Percentiles rank a stretch among this genome's conserved stretches.
Evolutionary conservation across 2,329 filamentous ascomycete species (phyloP).

Genomic region (Ophiostoma novo-ulmi): DNA sequence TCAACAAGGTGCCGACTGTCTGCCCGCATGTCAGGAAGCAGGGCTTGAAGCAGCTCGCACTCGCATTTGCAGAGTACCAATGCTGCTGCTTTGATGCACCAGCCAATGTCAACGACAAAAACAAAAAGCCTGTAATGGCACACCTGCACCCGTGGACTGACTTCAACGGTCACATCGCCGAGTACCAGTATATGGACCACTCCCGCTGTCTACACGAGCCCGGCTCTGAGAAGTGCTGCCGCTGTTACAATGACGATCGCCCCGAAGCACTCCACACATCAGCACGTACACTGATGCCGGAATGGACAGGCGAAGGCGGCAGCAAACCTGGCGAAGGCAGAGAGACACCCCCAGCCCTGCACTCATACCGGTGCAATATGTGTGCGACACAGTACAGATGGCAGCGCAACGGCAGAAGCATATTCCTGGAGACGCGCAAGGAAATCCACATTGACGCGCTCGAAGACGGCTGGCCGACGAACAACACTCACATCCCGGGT

Average conservation of each 20-base stretch:
- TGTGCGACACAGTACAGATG: background rate
- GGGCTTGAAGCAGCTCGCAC: constrained; percentile 3
- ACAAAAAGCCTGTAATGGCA: background rate
- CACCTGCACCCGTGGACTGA: background rate
- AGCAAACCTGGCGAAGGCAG: too few species aligned
- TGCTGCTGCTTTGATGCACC: constrained; percentile 7
- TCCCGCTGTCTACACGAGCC: background rate
- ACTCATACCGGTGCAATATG: background rate
- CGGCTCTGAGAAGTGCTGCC: background rate
- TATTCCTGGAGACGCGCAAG: constrained; percentile 6
- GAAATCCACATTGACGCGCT: background rate
- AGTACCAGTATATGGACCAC: background rate
- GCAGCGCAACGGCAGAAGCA: background rate
- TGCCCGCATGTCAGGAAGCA: constrained; percentile 3
- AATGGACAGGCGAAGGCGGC: background rate
- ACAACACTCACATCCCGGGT: background rate
- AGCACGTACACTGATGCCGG: background rate
- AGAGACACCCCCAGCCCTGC: background rate
- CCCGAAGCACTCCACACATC: background rate
- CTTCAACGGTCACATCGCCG: background rate
- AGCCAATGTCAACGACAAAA: background rate
- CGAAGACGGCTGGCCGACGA: background rate
- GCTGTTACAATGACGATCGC: background rate
- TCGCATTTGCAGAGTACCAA: constrained; percentile 4
- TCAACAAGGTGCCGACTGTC: background rate